Evolutionary conservation across 1,284 basidiomycete genomes (phyloP).

Genomic region (Polyporus tsugae): DNA sequence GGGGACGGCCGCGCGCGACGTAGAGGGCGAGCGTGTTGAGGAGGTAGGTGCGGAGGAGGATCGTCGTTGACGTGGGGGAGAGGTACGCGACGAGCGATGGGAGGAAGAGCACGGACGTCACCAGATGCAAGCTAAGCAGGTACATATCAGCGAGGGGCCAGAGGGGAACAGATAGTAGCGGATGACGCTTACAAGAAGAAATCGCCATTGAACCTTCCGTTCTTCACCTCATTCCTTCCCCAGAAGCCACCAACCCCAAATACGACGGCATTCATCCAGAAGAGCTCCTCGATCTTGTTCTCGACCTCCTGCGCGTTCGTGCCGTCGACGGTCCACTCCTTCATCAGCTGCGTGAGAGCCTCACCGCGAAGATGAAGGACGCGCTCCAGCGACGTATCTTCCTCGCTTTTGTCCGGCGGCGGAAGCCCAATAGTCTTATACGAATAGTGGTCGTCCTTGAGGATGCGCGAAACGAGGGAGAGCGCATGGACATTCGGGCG

Average conservation of each 20-base stretch:
- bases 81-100: constrained; percentile 42
- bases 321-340: constrained; percentile 58
- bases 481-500: constrained; percentile 43
- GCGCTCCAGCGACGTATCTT: constrained; percentile 41
- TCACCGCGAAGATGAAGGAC: constrained; percentile 41
- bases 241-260: constrained; percentile 53
- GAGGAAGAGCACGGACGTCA: constrained; percentile 55
- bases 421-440: constrained; percentile 53
- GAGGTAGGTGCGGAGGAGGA: constrained; percentile 51
- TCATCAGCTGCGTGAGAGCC: constrained; percentile 52
- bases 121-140: constrained; percentile 49
- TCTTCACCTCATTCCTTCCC: constrained; percentile 33
- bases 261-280: constrained; percentile 49
- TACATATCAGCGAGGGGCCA: background rate
- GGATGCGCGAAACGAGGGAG: constrained; percentile 48
- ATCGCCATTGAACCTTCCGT: constrained; percentile 49
- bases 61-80: constrained; percentile 37
- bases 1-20: constrained; percentile 46
- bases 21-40: constrained; percentile 44
- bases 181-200: constrained; percentile 45
- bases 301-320: constrained; percentile 45
- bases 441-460: constrained; percentile 45
- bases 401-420: constrained; percentile 37
- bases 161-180: background rate
- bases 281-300: constrained; percentile 54